A percentile compares a stretch with the other conserved stretches of the same genome.
phyloP scores from a whole-genome alignment of 495 filamentous ascomycete species.

The Haplographium delicatum region DNA sequence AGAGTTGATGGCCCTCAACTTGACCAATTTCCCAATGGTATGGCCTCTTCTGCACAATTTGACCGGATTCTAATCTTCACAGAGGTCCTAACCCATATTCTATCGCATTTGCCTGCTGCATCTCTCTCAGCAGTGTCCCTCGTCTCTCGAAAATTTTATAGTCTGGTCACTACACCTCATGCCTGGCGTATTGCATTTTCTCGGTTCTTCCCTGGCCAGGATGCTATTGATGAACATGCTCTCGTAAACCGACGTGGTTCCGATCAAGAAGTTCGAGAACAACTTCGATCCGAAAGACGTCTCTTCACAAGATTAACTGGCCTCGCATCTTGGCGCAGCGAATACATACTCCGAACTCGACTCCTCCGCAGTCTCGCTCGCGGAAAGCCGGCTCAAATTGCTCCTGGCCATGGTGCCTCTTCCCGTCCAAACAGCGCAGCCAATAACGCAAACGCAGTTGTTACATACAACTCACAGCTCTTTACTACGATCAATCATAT shows the following conservation, averaged over 20 bases:
- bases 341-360: slow-evolving; percentile 84
- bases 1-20: slow-evolving; percentile 42
- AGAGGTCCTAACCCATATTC: slow-evolving; percentile 90
- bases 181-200: slow-evolving; percentile 88
- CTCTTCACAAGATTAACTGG: slow-evolving; percentile 74
- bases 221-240: slow-evolving; percentile 31
- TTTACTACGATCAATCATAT: slow-evolving; percentile 69
- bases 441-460: slow-evolving; percentile 52
- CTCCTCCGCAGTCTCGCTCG: slow-evolving; percentile 72
- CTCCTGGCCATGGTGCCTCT: slow-evolving; percentile 25
- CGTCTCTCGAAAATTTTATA: slow-evolving; percentile 80
- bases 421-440: slow-evolving; percentile 44
- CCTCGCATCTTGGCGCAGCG: slow-evolving; percentile 83
- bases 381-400: slow-evolving; percentile 62
- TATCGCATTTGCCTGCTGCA: slow-evolving; percentile 79
- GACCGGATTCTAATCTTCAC: no score
- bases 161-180: slow-evolving; percentile 78
- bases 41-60: no score
- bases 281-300: slow-evolving; percentile 61
- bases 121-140: slow-evolving; percentile 71
- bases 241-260: slow-evolving; percentile 26
- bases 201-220: slow-evolving; percentile 76
- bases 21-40: slow-evolving; percentile 77
- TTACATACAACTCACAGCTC: slow-evolving; percentile 79
- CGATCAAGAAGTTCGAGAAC: slow-evolving; percentile 35